These are phyloP conservation scores for Colletotrichum endophyticum DNA, from an alignment of 2,329 filamentous ascomycete species.

Conservation along the genomic window DNA sequence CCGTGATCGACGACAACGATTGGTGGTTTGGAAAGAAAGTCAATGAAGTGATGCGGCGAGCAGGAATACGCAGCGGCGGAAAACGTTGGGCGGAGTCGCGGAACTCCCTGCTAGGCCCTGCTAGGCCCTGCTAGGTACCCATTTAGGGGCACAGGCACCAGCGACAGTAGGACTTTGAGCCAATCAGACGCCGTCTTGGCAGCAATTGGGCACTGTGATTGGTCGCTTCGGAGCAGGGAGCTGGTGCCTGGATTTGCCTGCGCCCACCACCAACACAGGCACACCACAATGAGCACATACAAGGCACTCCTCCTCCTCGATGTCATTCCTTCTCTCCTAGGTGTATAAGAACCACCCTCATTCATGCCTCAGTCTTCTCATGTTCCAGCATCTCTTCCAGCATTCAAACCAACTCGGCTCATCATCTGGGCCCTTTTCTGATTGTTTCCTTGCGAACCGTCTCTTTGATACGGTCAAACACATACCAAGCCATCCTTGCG, in stretches of 20 bases:
- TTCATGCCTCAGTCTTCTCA: neutral
- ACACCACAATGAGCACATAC: neutral
- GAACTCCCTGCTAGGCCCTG: neutral
- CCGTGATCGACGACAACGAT: neutral
- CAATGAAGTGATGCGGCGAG: neutral
- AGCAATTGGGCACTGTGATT: neutral
- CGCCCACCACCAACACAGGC: neutral
- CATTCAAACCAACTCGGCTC: neutral
- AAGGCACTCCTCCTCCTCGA: neutral
- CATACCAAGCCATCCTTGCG: neutral
- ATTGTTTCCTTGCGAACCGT: neutral
- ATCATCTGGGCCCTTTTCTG: neutral
- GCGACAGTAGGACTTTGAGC: neutral
- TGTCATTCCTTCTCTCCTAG: neutral
- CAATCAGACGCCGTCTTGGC: neutral
- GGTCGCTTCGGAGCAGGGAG: neutral
- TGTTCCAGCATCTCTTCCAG: neutral
- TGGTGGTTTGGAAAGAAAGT: neutral
- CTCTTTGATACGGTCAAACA: neutral
- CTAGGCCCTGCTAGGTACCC: neutral
- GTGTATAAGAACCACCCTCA: neutral
- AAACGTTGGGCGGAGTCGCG: neutral
- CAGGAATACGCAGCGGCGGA: constrained; percentile 15
- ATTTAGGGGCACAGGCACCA: neutral
- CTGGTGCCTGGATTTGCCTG: neutral